Evolutionary conservation across 805 yeast species (phyloP), one percentile per base, ranked within the genome.

Genomic region (Lachancea kluyveri): DNA sequence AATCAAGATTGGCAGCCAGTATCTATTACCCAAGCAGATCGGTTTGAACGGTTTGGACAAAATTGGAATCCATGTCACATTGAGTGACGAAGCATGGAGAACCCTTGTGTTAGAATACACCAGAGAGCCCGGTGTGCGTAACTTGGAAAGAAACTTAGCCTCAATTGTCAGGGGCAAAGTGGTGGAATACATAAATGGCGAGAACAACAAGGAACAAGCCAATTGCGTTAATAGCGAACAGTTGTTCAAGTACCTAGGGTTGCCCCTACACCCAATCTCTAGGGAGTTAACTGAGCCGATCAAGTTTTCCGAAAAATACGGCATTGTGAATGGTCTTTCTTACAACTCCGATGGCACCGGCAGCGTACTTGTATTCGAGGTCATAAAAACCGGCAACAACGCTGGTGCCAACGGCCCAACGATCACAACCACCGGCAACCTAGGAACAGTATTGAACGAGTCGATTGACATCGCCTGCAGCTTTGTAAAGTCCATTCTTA

Each of bases 321-420:
- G 96, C 2, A 70, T 85, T 6, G 96, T 85, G 8, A 84, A 85
- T 52, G 96, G 96, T 0, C 62, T 87, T 38, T 84, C 95, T 2
- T 87, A 86, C 56, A 85, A 82, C 60, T 75, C 86, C 3, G 83
- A 80, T 46, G 96, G 96, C 1, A 75, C 81, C 4, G 96, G 96
- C 0, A 79, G 90, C 1, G 75, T 83, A 2, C 62, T 87, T 31
- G 72, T 79, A 10, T 82, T 87, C 53, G 95, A 87, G 52, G 74
- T 86, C 46, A 72, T 83, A 22, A 75, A 79, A 10, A 46, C 57
- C 5, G 55, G 51, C 8, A 43, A 51, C 5, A 65, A 66, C 18
- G 52, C 50, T 14, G 40, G 41, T 12, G 64, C 64, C 5, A 58
- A 16, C 37, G 56, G 44, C 40, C 68, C 45, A 45, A 63, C 35